A percentile compares a stretch with the other conserved stretches of the same genome.
Evolutionary conservation across 1,284 basidiomycete species (phyloP).

Genomic region (Laetiporus sulphureus): DNA sequence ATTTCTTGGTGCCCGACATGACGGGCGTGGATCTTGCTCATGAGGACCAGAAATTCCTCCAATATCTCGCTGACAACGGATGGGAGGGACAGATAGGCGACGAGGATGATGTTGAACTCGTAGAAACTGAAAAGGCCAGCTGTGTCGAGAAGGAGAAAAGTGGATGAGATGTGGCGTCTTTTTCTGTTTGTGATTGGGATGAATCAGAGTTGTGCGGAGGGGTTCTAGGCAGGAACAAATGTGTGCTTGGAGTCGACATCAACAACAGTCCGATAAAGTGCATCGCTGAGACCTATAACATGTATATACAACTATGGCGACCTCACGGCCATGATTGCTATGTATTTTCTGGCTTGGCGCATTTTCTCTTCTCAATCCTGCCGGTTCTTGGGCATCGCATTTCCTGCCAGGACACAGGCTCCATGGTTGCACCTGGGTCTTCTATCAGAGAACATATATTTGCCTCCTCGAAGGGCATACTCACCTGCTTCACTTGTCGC

Average conservation of each 20-base stretch:
- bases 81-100: constrained; percentile 41
- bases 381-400: constrained; percentile 88
- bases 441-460: background rate
- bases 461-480: constrained; percentile 11
- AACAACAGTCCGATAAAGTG: too few species aligned
- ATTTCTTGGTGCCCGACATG: constrained; percentile 65
- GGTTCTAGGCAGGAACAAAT: too few species aligned
- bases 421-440: constrained; percentile 65
- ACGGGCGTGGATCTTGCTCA: constrained; percentile 43
- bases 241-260: too few species aligned
- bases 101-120: too few species aligned
- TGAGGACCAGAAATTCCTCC: background rate
- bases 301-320: background rate
- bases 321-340: constrained; percentile 16
- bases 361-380: constrained; percentile 78
- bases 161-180: too few species aligned
- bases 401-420: constrained; percentile 85
- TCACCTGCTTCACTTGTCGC: constrained; percentile 77
- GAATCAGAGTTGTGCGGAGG: too few species aligned
- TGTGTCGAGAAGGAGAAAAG: too few species aligned
- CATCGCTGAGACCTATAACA: too few species aligned
- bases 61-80: constrained; percentile 5
- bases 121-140: too few species aligned
- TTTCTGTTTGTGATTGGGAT: too few species aligned
- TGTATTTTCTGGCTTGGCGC: constrained; percentile 76